Percentiles rank a stretch among this genome's conserved stretches.
These are phyloP conservation scores for Rhododendron williamsianum DNA, from an alignment of 148 eudicot genomes.

Conservation along the genomic window DNA sequence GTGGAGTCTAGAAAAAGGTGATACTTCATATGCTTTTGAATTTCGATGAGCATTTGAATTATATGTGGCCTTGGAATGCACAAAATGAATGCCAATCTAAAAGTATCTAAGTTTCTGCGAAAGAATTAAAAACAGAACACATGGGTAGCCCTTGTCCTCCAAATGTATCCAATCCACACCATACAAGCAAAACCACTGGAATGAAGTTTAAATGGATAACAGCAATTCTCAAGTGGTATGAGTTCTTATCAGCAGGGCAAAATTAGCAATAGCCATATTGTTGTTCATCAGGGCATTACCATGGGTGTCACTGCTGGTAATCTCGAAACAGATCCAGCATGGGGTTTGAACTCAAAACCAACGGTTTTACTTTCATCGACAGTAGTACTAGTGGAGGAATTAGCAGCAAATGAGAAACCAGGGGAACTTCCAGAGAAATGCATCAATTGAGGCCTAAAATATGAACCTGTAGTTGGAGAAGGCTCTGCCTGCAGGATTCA, in stretches of 20 bases:
- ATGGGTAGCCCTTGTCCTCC: background rate
- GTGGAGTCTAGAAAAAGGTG: background rate
- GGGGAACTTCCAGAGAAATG: constrained; percentile 41
- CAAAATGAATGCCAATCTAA: background rate
- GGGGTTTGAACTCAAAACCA: constrained; percentile 77
- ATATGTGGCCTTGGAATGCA: background rate
- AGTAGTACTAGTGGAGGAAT: constrained; percentile 30
- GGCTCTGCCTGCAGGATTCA: constrained; percentile 79
- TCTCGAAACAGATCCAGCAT: constrained; percentile 52
- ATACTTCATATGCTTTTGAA: background rate
- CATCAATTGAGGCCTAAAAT: constrained; percentile 67
- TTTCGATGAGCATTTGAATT: background rate
- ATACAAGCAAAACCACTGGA: background rate
- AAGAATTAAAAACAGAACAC: constrained; percentile 1
- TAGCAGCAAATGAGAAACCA: constrained; percentile 41
- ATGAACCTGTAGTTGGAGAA: constrained; percentile 96
- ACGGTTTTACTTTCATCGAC: constrained; percentile 38
- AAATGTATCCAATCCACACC: background rate
- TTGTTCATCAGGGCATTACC: constrained; percentile 40
- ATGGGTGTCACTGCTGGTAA: constrained; percentile 40
- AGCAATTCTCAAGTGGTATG: background rate
- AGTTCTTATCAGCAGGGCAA: background rate
- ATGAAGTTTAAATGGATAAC: background rate
- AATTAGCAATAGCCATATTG: background rate
- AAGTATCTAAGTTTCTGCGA: background rate